phyloP scores from a whole-genome alignment of 371 early-diverging fungal species.

The Quaeritorhiza haematococci region DNA sequence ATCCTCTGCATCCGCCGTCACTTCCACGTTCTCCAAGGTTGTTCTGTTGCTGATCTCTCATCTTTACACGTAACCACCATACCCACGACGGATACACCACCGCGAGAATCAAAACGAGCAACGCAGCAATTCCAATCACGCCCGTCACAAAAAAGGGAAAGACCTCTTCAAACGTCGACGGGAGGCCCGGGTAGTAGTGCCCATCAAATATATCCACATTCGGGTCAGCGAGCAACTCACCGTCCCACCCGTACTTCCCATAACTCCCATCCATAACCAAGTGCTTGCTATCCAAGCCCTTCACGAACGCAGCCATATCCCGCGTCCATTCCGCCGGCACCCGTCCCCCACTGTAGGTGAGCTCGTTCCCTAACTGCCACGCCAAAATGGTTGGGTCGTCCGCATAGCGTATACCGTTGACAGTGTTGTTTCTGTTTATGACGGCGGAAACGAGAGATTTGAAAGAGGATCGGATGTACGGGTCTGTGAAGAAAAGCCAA shows the following conservation, averaged over 20 bases:
- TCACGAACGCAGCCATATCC: constrained; percentile 26
- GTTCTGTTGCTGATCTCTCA: not conserved
- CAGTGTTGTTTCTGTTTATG: constrained; percentile 29
- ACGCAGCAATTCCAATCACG: not conserved
- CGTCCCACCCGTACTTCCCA: constrained; percentile 19
- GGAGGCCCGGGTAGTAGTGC: constrained; percentile 28
- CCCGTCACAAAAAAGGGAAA: no score
- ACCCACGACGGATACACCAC: not conserved
- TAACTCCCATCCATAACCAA: constrained; percentile 36
- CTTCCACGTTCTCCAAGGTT: not conserved
- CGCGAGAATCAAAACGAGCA: not conserved
- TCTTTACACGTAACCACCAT: not conserved
- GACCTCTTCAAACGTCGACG: not conserved
- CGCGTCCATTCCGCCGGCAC: constrained; percentile 34
- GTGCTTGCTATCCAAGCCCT: constrained; percentile 26
- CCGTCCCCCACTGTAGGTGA: not conserved
- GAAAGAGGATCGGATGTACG: not conserved
- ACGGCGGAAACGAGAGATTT: constrained; percentile 16
- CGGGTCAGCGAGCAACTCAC: constrained; percentile 12
- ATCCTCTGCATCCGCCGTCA: not conserved
- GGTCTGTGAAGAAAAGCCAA: constrained; percentile 6
- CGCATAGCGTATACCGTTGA: constrained; percentile 27
- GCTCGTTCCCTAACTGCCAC: constrained; percentile 48
- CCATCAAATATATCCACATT: constrained; percentile 31
- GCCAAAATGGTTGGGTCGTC: constrained; percentile 34